A percentile compares a stretch with the other conserved stretches of the same genome.
Conservation (phyloP, 768 basidiomycete genomes). For the Russula ochroleuca region DNA sequence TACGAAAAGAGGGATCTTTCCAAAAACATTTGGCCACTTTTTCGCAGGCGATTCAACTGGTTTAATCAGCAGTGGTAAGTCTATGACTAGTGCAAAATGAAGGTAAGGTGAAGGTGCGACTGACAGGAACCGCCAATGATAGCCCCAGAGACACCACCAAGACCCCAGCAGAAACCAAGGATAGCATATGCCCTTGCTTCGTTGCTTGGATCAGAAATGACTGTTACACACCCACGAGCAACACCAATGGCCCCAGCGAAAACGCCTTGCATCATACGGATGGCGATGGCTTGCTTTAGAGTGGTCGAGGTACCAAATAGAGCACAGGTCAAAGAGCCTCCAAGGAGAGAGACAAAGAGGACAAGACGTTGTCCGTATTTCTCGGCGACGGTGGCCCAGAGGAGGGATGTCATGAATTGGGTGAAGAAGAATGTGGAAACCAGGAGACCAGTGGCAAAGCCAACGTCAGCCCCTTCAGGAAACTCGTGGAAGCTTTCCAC, state of each 20-base stretch:
- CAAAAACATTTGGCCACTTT: conserved; percentile 82
- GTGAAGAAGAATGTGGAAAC: conserved; percentile 89
- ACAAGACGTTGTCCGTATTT: conserved; percentile 85
- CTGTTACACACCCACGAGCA: conserved; percentile 80
- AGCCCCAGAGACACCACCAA: conserved; percentile 90
- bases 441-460: conserved; percentile 84
- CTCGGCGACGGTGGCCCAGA: conserved; percentile 96
- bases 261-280: conserved; percentile 86
- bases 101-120: conserved; percentile 32
- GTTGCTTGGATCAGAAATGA: conserved; percentile 87
- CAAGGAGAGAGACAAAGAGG: conserved; percentile 77
- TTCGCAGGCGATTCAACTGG: conserved; percentile 76
- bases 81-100: background rate
- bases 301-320: conserved; percentile 74
- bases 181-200: conserved; percentile 94
- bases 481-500: conserved; percentile 79
- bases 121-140: conserved; percentile 80
- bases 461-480: conserved; percentile 77
- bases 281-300: conserved; percentile 73
- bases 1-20: conserved; percentile 59
- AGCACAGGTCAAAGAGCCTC: conserved; percentile 74
- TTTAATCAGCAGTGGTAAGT: conserved; percentile 26
- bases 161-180: conserved; percentile 92
- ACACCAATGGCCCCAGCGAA: conserved; percentile 95
- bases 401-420: conserved; percentile 89